Evolutionary conservation across 305 asterid species (phyloP), one percentile per base, ranked within the genome.

Genomic region (Andrographis paniculata): DNA sequence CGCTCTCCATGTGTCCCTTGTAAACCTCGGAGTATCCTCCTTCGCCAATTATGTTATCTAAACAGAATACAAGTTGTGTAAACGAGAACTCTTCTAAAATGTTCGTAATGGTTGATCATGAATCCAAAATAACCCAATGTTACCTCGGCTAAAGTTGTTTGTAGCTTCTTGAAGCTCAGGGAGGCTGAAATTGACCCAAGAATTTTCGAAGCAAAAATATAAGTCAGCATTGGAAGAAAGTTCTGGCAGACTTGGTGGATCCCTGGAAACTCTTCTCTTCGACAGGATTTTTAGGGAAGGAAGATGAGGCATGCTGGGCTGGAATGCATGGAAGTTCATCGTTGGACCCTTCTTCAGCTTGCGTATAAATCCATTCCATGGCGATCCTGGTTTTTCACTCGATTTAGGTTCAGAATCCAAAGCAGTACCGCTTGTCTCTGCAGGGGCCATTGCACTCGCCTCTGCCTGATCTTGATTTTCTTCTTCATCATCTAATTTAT

Each of bases 21-120:
- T 86, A 91, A 47, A 86, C 96, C 63, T 78, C 89, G 7, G 99
- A 86, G 61, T 86, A 86, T 38, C 96, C 96, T 40, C 99, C 96
- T 62, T 80, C 91, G 37, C 95, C 99, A 20, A 91, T 79, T 75
- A 86, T 56, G 58, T 82, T 76, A 7, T 59, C 98, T 89, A 46
- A 16, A 42, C 48, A 61, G 39, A 27, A 21, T 63, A 28, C 3
- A 28, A 39, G 8, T 36, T 23, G 15, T 28, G 1, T 22, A 55
- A 16, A 28, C 22, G 14, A 9, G 39, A 38, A 24, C 17, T 42
- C 1, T 33, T 0, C 1, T 2, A 9, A 10, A 7, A 13, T 33
- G n/a, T 7, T 11, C 2, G 38, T 13, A 33, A 33, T 33, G 11
- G 13, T 9, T 6, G 4, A 5, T 6, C 33, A 6, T 27, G 6